Evolutionary conservation across 2,329 filamentous ascomycete genomes (phyloP), one percentile per base, ranked within the genome.

Genomic region (Paraphaeosphaeria sporulosa): DNA sequence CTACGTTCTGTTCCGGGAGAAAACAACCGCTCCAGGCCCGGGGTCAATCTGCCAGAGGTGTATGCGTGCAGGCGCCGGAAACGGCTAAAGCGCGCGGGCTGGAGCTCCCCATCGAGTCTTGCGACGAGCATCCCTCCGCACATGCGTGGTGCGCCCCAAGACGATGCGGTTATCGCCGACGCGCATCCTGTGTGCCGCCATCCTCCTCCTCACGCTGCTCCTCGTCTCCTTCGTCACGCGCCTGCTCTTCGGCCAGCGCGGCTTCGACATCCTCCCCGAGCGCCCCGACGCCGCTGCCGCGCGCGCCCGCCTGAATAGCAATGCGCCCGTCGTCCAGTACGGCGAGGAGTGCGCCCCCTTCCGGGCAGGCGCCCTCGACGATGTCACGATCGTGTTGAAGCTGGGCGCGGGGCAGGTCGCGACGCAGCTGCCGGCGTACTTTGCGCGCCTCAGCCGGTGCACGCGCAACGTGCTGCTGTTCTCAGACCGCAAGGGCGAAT

Each of bases 351-450:
- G 74, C 66, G 71, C 73, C 17, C 73, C 73, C 32, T 76, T 76
- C 59, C 60, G 49, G 43, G 63, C 64, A 53, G 73, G 73, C 63
- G 70, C 67, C 63, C 71, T 76, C 70, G 66, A 74, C 43, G 82
- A 86, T 69, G 73, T 87, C 27, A 81, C 86, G 17, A 80, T 88
- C 13, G 79, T 87, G 19, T 77, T 88, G 64, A 85, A 86, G 65
- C 86, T 86, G 4, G 86, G 86, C 49, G 84, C 85, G 7, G 86
- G 84, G 17, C 85, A 88, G 69, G 81, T 84, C 10, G 75, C 78
- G 48, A 82, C 83, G 21, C 85, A 86, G 71, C 80, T 88, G n/a
- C 85, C 86, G 1, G 72, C 80, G 6, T 86, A 87, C 68, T 80
- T 87, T 62, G 72, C 81, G 59, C 85, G 85, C 1, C 85, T 85